These are phyloP conservation scores for Exophiala oligosperma DNA, from an alignment of 2,329 filamentous ascomycete species.

Conservation along the genomic window DNA sequence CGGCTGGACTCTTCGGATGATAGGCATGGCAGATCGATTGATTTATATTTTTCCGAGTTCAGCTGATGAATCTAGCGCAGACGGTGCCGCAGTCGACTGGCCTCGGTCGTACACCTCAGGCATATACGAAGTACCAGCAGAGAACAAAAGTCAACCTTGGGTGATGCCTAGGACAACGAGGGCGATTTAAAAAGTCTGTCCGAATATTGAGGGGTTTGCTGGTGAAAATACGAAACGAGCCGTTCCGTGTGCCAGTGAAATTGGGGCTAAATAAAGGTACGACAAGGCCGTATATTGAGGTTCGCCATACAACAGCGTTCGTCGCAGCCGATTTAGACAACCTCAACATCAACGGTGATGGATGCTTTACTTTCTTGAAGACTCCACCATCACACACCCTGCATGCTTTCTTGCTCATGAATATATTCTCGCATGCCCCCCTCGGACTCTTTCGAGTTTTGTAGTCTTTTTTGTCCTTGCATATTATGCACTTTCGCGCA, in stretches of 20 bases:
- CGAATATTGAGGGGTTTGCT: neutral
- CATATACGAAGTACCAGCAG: neutral
- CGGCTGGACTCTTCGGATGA: slow-evolving; percentile 80
- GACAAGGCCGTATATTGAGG: neutral
- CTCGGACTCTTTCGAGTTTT: neutral
- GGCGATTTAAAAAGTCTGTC: neutral
- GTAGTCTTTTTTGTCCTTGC: too few species aligned
- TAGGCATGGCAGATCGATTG: slow-evolving; percentile 62
- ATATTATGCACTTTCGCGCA: neutral
- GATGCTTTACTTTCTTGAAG: neutral
- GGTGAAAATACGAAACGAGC: slow-evolving; percentile 16
- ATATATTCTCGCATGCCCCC: too few species aligned
- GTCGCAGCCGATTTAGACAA: neutral
- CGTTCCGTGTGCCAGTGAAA: slow-evolving; percentile 13
- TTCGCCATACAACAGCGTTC: neutral
- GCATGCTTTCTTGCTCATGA: too few species aligned
- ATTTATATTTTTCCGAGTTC: neutral
- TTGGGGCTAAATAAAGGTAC: neutral
- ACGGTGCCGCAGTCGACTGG: too few species aligned
- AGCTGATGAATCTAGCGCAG: too few species aligned
- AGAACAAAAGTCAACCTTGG: neutral
- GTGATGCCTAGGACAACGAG: neutral
- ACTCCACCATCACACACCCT: neutral
- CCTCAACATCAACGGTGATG: neutral
- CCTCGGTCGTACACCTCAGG: too few species aligned